Base-by-base conservation (phyloP, 176 grass and related monocot genomes). In the Tillandsia fasciculata region DNA sequence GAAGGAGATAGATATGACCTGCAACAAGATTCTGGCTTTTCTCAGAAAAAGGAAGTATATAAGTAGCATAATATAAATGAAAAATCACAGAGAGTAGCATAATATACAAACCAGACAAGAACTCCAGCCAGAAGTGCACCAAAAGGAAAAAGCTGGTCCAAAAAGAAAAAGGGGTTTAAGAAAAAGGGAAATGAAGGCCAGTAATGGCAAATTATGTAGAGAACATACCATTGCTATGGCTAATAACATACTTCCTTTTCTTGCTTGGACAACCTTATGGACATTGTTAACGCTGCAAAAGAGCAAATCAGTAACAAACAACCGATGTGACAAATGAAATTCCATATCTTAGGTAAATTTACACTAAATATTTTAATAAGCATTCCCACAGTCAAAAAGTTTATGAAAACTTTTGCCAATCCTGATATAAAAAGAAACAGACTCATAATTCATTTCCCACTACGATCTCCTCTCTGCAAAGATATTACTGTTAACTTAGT, bases 1-100 rank as follows among this genome's bases (percentile, higher is more conserved):
- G 84, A 90, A 83, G 94, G 94, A 67, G 94, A 99, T 72, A 99
- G 84, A 83, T 75, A 82, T 72, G 68, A 73, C 94, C 89, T 99
- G 75, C 69, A 81, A 8, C 68, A 78, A 1, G 48, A 86, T 67
- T 49, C 52, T 56, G 15, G 13, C 2, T 61, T 61, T 61, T 14
- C 15, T 61, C 10, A n/a, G 7, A 61, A 61, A 59, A 22, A 20
- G 23, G 22, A 61, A 61, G 13, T 15, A 61, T 9, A 23, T 18
- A 61, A 61, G 22, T 23, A 42, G 4, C 5, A 42, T 42, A 42
- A 42, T 42, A 42, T 42, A 42, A 42, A 42, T 42, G 33, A 42
- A 42, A 42, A 42, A 7, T 6, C 33, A 42, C 33, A 53, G 23
- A 9, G 51, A 71, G 47, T 3, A 69, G 61, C 70, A 42, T 52